Percentiles rank a stretch among this genome's conserved stretches.
These are phyloP conservation scores for Boletus sp. DNA, from an alignment of 768 basidiomycete genomes.

Conservation along the genomic window DNA sequence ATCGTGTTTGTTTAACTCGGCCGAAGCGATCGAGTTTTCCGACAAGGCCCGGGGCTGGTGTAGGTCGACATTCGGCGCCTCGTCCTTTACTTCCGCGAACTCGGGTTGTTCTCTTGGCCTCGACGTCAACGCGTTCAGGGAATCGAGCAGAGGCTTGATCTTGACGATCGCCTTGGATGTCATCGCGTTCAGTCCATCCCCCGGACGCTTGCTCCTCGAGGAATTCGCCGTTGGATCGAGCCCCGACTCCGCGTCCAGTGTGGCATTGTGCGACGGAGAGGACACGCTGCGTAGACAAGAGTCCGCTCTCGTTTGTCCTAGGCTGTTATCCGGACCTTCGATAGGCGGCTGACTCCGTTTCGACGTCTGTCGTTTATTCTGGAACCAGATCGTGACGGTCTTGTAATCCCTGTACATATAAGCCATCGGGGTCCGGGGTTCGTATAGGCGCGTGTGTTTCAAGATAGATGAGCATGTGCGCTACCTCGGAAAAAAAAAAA, in stretches of 20 bases:
- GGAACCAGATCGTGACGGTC: conserved; percentile 72
- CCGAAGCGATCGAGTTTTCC: neutral
- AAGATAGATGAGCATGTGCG: neutral
- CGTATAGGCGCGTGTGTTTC: neutral
- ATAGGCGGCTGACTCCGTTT: conserved; percentile 26
- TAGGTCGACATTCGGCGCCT: neutral
- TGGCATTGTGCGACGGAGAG: conserved; percentile 29
- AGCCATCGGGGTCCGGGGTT: neutral
- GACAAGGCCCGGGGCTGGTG: neutral
- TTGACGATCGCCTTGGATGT: conserved; percentile 16
- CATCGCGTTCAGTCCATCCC: neutral
- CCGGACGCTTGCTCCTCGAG: neutral
- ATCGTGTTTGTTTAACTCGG: neutral
- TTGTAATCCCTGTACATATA: conserved; percentile 37
- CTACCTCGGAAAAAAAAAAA: neutral
- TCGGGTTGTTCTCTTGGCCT: conserved; percentile 3
- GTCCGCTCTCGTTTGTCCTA: conserved; percentile 8
- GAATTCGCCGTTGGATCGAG: neutral
- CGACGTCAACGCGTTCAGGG: conserved; percentile 14
- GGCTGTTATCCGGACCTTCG: neutral
- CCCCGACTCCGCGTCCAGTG: conserved; percentile 10
- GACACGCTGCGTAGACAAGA: conserved; percentile 29
- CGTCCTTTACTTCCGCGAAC: neutral
- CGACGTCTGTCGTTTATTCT: conserved; percentile 68
- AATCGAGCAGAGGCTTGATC: conserved; percentile 24